Evolutionary conservation across 73 alveolate genomes (phyloP), one percentile per base, ranked within the genome.

Genomic region (Tetrahymena elliotti): DNA sequence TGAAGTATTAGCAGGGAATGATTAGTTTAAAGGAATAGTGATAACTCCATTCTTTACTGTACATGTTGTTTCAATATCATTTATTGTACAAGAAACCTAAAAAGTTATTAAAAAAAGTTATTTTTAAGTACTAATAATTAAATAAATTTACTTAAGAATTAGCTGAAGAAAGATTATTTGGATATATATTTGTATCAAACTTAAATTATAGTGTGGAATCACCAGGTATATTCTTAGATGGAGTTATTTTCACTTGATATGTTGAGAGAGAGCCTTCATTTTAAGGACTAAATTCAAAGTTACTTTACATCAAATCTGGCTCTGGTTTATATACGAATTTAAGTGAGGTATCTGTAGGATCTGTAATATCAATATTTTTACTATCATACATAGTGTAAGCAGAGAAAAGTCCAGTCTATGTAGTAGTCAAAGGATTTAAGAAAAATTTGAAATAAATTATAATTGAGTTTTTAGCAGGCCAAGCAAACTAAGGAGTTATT

Each of bases 371-470:
- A 40, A 94, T 40, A 18, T 41, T 52, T 40, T 83, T 93, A 37
- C 94, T 53, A 33, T 94, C 96, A 94, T 94, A 94, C 22, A 39
- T 40, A 33, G 96, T 94, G 33, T 83, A 39, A 22, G 96, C 96
- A n/a, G 92, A 24, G 94, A 94, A 94, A 18, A 94, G 92, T 33
- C 68, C 36, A 7, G 96, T 94, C 7, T 47, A 0, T 22, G n/a
- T 6, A 8, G 88, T 68, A 22, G 88, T 68, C 18, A 31, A 6
- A 27, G 88, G 88, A 18, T 68, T 68, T 4, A 11, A 68, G 88
- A 68, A 68, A 11, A 31, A 68, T 68, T 68, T 68, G 36, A 27
- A 68, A 16, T 68, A 68, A 27, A 68, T 68, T 3, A 36, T 18
- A 68, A 68, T n/a, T 8, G 88, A 68, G 34, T n/a, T 68, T 31